phyloP scores from a whole-genome alignment of 768 basidiomycete species.

The Imleria badia region DNA sequence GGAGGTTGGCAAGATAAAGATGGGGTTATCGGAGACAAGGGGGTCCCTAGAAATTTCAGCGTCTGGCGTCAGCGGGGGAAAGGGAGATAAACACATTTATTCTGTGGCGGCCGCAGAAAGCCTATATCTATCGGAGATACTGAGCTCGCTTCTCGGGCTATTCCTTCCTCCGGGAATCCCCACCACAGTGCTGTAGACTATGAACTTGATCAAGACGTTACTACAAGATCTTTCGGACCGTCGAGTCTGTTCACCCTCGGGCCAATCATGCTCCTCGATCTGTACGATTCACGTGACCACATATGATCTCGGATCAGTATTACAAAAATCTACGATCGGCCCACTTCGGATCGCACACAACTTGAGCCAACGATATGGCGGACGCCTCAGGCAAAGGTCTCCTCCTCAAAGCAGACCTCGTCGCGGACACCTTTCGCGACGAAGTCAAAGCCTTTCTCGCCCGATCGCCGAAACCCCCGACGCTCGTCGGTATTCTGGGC shows the following conservation, averaged over 20 bases:
- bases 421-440: constrained; percentile 67
- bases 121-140: no score
- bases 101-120: no score
- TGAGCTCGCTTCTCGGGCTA: no score
- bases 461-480: constrained; percentile 48
- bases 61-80: no score
- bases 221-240: no score
- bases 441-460: constrained; percentile 58
- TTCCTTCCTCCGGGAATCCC: no score
- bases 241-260: no score
- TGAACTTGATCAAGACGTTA: no score
- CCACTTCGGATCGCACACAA: not conserved
- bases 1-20: not conserved
- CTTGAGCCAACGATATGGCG: constrained; percentile 7
- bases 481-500: constrained; percentile 88
- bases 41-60: not conserved
- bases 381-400: constrained; percentile 59
- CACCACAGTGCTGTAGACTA: no score
- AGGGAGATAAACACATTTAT: no score
- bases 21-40: not conserved
- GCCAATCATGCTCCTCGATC: not conserved
- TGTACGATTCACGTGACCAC: constrained; percentile 10
- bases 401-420: constrained; percentile 74
- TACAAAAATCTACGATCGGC: not conserved
- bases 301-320: no score